phyloP scores from a whole-genome alignment of 345 rosid species.

The Psidium guajava region DNA sequence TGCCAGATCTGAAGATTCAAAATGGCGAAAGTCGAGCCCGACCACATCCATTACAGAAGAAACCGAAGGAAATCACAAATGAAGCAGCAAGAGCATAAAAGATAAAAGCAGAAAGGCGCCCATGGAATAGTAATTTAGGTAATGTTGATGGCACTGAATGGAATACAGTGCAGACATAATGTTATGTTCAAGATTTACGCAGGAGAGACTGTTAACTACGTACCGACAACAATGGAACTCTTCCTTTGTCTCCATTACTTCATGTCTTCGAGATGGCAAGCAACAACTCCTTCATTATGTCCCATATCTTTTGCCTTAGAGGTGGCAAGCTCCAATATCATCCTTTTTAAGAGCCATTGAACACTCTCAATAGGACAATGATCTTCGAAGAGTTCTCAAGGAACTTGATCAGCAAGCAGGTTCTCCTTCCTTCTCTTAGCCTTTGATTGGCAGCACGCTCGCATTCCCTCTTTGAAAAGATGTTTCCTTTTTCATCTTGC shows the following conservation, averaged over 20 bases:
- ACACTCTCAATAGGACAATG: background rate
- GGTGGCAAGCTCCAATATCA: background rate
- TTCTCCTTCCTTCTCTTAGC: background rate
- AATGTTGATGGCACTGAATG: background rate
- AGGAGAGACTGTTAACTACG: background rate
- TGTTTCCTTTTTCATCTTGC: background rate
- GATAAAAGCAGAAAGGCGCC: background rate
- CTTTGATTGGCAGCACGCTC: background rate
- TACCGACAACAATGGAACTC: background rate
- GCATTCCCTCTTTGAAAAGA: background rate
- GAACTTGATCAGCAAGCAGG: background rate
- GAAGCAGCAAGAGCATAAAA: background rate
- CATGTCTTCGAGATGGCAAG: background rate
- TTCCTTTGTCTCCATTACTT: background rate
- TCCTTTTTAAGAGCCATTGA: background rate
- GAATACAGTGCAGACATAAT: background rate
- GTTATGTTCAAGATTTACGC: background rate
- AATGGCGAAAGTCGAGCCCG: background rate
- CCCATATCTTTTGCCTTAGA: background rate
- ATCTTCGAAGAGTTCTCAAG: background rate
- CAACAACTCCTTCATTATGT: background rate
- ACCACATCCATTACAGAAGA: background rate
- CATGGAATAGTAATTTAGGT: background rate
- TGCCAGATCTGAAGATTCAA: background rate
- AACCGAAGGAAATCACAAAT: background rate